Evolutionary conservation across 768 basidiomycete species (phyloP).

Genomic region (Tephrocybe sp.): DNA sequence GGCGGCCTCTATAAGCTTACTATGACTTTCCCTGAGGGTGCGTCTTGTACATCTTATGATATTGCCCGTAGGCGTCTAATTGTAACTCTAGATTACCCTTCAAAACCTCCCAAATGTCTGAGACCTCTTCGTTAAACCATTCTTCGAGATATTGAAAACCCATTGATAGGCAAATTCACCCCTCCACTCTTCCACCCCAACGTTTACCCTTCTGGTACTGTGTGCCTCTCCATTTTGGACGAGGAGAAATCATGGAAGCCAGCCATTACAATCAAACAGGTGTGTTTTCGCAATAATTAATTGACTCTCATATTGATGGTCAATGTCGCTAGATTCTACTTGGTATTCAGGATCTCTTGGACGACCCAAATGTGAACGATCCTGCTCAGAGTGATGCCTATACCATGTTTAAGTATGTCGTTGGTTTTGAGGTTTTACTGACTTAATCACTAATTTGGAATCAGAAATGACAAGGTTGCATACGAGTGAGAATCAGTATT

Average conservation of each 20-base stretch:
- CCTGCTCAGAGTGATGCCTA: slow-evolving; percentile 99
- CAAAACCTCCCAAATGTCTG: slow-evolving; percentile 90
- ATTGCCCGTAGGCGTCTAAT: not conserved
- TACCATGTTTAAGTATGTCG: slow-evolving; percentile 93
- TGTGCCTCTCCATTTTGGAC: slow-evolving; percentile 95
- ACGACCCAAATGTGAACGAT: slow-evolving; percentile 95
- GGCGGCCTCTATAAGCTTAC: slow-evolving; percentile 90
- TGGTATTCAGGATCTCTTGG: slow-evolving; percentile 93
- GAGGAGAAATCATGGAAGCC: slow-evolving; percentile 99
- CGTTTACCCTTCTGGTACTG: slow-evolving; percentile 98
- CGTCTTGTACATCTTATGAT: not conserved
- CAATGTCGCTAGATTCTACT: slow-evolving; percentile 69
- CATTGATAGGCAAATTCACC: slow-evolving; percentile 82
- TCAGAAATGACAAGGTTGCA: slow-evolving; percentile 87
- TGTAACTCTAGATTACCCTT: slow-evolving; percentile 74
- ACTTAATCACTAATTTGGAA: slow-evolving; percentile 8
- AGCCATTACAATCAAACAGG: slow-evolving; percentile 98
- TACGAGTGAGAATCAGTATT: slow-evolving; percentile 66
- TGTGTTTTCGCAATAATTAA: slow-evolving; percentile 24
- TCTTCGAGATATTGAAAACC: not conserved
- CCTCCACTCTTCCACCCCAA: slow-evolving; percentile 98
- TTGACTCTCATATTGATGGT: not conserved
- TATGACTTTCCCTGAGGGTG: slow-evolving; percentile 97
- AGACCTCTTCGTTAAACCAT: slow-evolving; percentile 13
- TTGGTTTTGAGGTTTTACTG: not conserved